Percentiles rank a stretch among this genome's conserved stretches.
phyloP scores from a whole-genome alignment of 2,329 filamentous ascomycete genomes.

The Cytospora schulzeri region DNA sequence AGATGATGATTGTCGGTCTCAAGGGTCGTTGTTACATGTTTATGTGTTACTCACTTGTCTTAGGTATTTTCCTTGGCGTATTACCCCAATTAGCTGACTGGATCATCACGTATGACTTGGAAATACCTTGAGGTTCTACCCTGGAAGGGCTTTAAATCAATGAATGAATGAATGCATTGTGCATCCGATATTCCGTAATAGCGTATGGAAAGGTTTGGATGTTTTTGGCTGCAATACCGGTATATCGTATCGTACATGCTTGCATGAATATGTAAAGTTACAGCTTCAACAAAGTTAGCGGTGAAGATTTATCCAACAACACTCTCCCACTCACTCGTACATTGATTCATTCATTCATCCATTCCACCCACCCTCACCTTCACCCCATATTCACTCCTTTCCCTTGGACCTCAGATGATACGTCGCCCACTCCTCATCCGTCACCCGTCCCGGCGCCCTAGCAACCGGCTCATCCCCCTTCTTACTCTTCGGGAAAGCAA shows the following conservation, averaged over 20 bases:
- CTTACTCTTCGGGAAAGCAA: slow-evolving; percentile 94
- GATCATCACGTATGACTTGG: background rate
- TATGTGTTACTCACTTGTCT: no score
- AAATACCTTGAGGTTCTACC: no score
- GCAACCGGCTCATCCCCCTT: slow-evolving; percentile 86
- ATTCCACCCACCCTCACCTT: background rate
- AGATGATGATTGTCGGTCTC: background rate
- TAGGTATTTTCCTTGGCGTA: background rate
- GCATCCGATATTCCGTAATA: background rate
- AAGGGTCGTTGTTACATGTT: no score
- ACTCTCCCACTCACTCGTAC: background rate
- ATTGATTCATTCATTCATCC: background rate
- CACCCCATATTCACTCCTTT: background rate
- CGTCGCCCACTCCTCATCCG: slow-evolving; percentile 53
- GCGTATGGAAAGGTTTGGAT: background rate
- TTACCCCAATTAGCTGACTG: background rate
- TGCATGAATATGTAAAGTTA: background rate
- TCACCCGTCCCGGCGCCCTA: slow-evolving; percentile 72
- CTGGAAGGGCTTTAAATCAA: no score
- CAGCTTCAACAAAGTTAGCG: background rate
- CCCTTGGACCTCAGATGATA: slow-evolving; percentile 45
- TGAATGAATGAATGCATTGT: no score
- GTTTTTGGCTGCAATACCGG: background rate
- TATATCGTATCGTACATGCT: background rate
- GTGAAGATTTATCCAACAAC: background rate